These are phyloP conservation scores for Moesziomyces antarcticus DNA, from an alignment of 1,284 basidiomycete genomes.

Conservation along the genomic window DNA sequence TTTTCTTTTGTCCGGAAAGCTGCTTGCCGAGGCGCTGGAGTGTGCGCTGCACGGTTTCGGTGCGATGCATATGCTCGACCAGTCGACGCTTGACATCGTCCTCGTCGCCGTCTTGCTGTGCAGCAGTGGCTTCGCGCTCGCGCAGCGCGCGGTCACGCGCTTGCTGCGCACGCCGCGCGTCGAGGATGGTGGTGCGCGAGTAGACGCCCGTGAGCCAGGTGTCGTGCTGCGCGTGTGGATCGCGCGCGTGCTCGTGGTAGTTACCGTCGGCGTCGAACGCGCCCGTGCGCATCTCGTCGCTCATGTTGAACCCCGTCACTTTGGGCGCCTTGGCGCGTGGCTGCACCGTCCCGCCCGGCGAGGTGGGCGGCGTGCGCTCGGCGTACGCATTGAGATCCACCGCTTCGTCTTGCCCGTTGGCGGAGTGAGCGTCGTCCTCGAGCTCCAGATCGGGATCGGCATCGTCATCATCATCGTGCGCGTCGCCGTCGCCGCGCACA, in stretches of 20 bases:
- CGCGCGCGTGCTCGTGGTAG: slow-evolving; percentile 82
- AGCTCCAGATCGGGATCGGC: slow-evolving; percentile 61
- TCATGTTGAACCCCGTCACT: slow-evolving; percentile 97
- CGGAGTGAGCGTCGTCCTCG: slow-evolving; percentile 37
- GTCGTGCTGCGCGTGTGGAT: slow-evolving; percentile 91
- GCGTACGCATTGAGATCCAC: slow-evolving; percentile 52
- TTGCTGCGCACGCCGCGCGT: slow-evolving; percentile 75
- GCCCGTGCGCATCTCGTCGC: slow-evolving; percentile 96
- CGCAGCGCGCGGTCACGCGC: slow-evolving; percentile 72
- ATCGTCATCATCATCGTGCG: slow-evolving; percentile 34
- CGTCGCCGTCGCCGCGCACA: slow-evolving; percentile 5
- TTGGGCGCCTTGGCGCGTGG: slow-evolving; percentile 77
- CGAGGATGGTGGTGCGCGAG: slow-evolving; percentile 82
- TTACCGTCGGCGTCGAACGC: slow-evolving; percentile 92
- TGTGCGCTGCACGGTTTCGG: slow-evolving; percentile 89
- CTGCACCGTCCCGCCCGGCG: slow-evolving; percentile 33
- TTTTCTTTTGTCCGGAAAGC: slow-evolving; percentile 68
- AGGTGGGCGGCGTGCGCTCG: slow-evolving; percentile 54
- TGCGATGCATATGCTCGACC: slow-evolving; percentile 80
- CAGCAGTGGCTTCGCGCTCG: slow-evolving; percentile 72
- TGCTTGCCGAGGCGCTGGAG: slow-evolving; percentile 81
- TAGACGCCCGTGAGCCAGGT: slow-evolving; percentile 91
- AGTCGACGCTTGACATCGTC: slow-evolving; percentile 69
- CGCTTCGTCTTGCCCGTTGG: slow-evolving; percentile 22
- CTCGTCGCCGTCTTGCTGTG: slow-evolving; percentile 77